Base-by-base conservation (phyloP, 345 rosid species). In the Mallotus nudiflorus region DNA sequence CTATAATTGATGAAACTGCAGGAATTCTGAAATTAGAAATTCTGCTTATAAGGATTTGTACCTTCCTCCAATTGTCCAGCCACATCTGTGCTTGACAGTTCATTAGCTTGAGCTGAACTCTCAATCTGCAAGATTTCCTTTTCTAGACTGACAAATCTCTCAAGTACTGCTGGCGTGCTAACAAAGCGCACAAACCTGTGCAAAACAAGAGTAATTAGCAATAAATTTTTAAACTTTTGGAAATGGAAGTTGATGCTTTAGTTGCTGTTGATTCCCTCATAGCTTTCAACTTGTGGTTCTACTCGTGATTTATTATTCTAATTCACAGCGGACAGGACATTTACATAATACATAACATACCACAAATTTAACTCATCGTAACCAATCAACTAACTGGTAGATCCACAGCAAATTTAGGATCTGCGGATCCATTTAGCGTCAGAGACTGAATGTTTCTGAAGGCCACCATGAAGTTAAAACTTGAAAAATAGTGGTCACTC, bases 141-240 rank as follows among this genome's bases (percentile, higher is more conserved):
- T 80, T 92, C 98, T 33, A 92, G 40, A 42, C 62, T 70, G 54
- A 86, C 90, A 66, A 92, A 90, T 73, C 98, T 82, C 83, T 90
- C 98, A n/a, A 92, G 91, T 61, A 90, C 87, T 22, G 91, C 95
- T 15, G 98, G 98, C 33, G 96, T 88, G 72, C 87, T 84, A 64
- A 90, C 96, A 35, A 92, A 92, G 40, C 90, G 84, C 63, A 92
- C 95, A 83, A 93, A 93, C 82, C 95, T 92, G 85, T 40, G 20
- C 27, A 69, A 42, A 24, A 5, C 25, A 49, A 35, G n/a, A 37
- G 54, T 42, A 64, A 62, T 33, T 6, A 46, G 29, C 9, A 49
- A 50, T 29, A 13, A n/a, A 49, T 55, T 33, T 33, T 33, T 33
- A 33, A 33, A 33, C 37, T 48, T 33, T 50, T 22, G n/a, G n/a